Base-by-base conservation (phyloP, 2,329 filamentous ascomycete species). In the Mycogone perniciosa region DNA sequence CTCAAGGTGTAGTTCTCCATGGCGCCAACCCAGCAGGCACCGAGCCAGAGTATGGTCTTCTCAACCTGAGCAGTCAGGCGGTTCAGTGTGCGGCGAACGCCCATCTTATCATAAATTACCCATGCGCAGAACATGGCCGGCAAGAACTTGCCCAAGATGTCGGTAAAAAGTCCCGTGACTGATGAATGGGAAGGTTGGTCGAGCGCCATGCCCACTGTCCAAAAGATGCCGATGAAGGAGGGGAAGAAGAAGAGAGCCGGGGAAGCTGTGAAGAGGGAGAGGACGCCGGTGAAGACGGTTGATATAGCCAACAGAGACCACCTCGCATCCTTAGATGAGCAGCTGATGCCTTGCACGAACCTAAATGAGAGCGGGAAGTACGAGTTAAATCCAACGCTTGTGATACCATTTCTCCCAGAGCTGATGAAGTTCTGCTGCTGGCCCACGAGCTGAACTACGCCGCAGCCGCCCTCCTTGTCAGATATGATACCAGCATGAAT, bases 1-100 rank as follows among this genome's bases (percentile, higher is more conserved):
- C 89, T 87, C 62, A 99, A 89, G 0, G 93, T 97, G 69, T 96
- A 95, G 69, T 97, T 97, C 62, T 92, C 92, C 58, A 99, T 71
- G 1, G 89, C 85, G 11, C 91, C 93, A 37, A 96, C 82, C 86
- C 95, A 99, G 63, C 87, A 90, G 6, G 84, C 85, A 1, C 91
- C 91, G 1, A 99, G 75, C 86, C 90, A 97, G 30, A 97, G 76
- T 3, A 97, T 69, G 0, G 89, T 88, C 74, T 95, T 96, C 63
- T 96, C 92, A 40, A 96, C 61, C 64, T 96, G 92, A 0, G 91
- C 89, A 0, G 81, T 85, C 2, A 96, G 76, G 1, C 83, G 85
- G 1, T 67, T 69, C 29, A 96, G 77, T 1, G 87, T 83, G 42
- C 88, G 85, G 4, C 81, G 76, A 7, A 93, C 79, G 48, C 83